Evolutionary conservation across 2,329 filamentous ascomycete species (phyloP).

Genomic region (Xylaria sp.): DNA sequence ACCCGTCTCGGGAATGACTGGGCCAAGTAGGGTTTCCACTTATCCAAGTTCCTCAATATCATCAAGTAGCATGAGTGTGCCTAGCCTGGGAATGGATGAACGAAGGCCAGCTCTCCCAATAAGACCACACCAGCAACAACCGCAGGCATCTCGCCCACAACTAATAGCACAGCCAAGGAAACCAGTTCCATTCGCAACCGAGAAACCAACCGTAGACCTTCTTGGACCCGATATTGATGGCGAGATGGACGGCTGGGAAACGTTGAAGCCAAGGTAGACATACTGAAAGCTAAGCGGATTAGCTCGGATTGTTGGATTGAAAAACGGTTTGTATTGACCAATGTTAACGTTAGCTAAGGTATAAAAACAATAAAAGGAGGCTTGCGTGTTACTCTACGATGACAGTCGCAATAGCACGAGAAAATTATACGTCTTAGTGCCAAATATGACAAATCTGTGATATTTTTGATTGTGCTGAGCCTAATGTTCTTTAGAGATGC

Average conservation of each 20-base stretch:
- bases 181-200: conserved; percentile 45
- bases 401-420: not conserved
- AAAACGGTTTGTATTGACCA: not conserved
- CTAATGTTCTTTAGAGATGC: too few relatives aligned
- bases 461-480: too few relatives aligned
- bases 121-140: conserved; percentile 38
- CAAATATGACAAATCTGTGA: too few relatives aligned
- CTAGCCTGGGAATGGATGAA: conserved; percentile 45
- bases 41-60: conserved; percentile 22
- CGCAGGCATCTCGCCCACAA: conserved; percentile 31
- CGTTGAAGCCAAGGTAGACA: conserved; percentile 59
- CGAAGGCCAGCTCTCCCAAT: conserved; percentile 47
- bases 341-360: conserved; percentile 7
- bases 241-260: conserved; percentile 65
- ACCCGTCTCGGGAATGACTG: conserved; percentile 1
- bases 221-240: conserved; percentile 57
- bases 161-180: conserved; percentile 42
- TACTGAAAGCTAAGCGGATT: not conserved
- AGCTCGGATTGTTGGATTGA: conserved; percentile 8
- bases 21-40: conserved; percentile 22
- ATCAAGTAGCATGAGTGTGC: conserved; percentile 43
- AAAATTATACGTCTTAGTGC: conserved; percentile 9
- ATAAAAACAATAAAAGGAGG: conserved; percentile 11
- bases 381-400: not conserved
- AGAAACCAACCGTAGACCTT: conserved; percentile 56